Evolutionary conservation across 495 filamentous ascomycete genomes (phyloP).

Genomic region (Corynascus novoguineensis): DNA sequence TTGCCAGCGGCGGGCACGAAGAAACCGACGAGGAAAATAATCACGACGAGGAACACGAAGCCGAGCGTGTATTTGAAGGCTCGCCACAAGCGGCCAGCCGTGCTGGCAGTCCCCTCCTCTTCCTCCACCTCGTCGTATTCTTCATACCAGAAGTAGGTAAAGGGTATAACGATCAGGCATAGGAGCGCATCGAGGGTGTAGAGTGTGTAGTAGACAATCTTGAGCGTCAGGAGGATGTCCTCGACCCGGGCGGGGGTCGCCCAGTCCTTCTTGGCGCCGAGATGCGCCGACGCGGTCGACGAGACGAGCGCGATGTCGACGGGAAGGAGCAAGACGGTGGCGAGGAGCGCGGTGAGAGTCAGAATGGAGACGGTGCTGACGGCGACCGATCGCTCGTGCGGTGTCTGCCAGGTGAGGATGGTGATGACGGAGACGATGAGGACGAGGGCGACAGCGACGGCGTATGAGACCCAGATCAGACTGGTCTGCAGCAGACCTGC

Average conservation of each 20-base stretch:
- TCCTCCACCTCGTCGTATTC: constrained; percentile 85
- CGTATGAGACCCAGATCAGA: constrained; percentile 90
- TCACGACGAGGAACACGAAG: constrained; percentile 72
- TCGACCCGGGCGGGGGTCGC: constrained; percentile 73
- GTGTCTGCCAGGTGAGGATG: constrained; percentile 80
- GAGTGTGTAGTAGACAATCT: constrained; percentile 84
- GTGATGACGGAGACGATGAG: constrained; percentile 71
- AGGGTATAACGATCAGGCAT: constrained; percentile 85
- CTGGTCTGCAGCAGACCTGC: constrained; percentile 67
- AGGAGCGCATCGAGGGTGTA: constrained; percentile 90
- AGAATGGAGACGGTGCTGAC: constrained; percentile 80
- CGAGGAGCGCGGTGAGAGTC: constrained; percentile 78
- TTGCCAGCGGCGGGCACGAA: constrained; percentile 74
- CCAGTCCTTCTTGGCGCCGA: constrained; percentile 90
- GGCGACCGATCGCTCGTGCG: constrained; percentile 72
- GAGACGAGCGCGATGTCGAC: constrained; percentile 95
- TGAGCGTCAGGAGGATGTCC: constrained; percentile 69
- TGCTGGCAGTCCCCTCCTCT: constrained; percentile 67
- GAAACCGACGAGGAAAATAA: constrained; percentile 87
- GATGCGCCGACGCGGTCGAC: constrained; percentile 67
- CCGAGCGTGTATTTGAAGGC: constrained; percentile 86
- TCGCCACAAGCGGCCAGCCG: constrained; percentile 64
- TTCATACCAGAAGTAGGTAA: constrained; percentile 97
- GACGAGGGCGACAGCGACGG: constrained; percentile 65
- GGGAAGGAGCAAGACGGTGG: constrained; percentile 85